Conservation (phyloP, 2,329 filamentous ascomycete genomes). For the Arthrinium phaeospermum region DNA sequence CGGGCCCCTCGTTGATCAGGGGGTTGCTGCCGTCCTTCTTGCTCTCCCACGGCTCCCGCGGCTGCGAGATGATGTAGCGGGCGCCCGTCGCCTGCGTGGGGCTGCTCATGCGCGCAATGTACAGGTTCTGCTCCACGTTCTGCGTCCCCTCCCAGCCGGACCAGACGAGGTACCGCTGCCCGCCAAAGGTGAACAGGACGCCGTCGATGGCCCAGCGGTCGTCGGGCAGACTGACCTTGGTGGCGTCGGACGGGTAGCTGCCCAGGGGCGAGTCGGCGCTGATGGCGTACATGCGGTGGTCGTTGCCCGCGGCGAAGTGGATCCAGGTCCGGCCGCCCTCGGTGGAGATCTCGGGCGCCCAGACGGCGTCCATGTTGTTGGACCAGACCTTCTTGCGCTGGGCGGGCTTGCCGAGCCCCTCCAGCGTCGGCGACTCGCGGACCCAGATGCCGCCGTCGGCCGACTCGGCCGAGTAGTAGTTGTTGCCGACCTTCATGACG, state of each 20-base stretch:
- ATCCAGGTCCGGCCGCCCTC: constrained; percentile 29
- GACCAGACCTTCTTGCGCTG: constrained; percentile 29
- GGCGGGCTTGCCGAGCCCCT: constrained; percentile 24
- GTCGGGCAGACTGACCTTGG: constrained; percentile 30
- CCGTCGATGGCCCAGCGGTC: constrained; percentile 36
- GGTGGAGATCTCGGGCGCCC: constrained; percentile 31
- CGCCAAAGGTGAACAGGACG: constrained; percentile 29
- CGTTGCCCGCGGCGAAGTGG: constrained; percentile 27
- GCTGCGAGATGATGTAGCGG: constrained; percentile 34
- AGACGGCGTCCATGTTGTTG: constrained; percentile 27
- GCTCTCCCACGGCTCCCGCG: constrained; percentile 32
- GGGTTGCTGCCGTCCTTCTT: constrained; percentile 25
- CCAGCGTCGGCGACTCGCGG: constrained; percentile 28
- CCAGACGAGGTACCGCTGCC: constrained; percentile 33
- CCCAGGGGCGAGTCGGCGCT: constrained; percentile 28
- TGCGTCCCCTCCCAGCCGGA: constrained; percentile 30
- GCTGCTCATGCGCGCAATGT: constrained; percentile 33
- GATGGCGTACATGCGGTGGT: constrained; percentile 35
- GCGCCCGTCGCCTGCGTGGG: constrained; percentile 27
- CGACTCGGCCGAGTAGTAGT: constrained; percentile 33
- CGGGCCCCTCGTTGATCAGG: constrained; percentile 33
- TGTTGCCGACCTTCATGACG: constrained; percentile 28
- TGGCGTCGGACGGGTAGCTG: constrained; percentile 25
- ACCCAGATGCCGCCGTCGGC: constrained; percentile 29
- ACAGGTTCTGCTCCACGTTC: constrained; percentile 30